Percentiles rank a stretch among this genome's conserved stretches.
Evolutionary conservation across 805 yeast genomes (phyloP).

Genomic region (Wickerhamiella spandovensis): DNA sequence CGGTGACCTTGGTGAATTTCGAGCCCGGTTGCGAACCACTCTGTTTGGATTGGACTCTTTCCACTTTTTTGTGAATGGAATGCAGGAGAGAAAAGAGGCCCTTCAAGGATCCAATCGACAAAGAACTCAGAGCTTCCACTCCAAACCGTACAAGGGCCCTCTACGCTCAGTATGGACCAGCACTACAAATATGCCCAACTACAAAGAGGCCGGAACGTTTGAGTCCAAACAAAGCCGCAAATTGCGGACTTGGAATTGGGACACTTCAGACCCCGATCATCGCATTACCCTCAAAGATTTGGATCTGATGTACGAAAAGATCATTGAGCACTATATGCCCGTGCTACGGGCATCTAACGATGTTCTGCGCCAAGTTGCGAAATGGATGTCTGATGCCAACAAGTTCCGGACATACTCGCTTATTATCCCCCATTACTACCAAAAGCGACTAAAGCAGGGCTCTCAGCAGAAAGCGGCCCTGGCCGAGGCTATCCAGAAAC

Average conservation of each 20-base stretch:
- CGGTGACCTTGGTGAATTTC: slow-evolving; percentile 18
- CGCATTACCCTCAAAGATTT: slow-evolving; percentile 5
- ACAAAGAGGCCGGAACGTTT: slow-evolving; percentile 11
- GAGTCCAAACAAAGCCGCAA: slow-evolving; percentile 3
- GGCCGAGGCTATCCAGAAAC: slow-evolving; percentile 4
- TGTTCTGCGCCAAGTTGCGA: slow-evolving; percentile 6
- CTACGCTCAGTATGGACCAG: background rate
- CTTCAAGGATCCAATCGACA: background rate
- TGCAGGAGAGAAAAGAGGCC: slow-evolving; percentile 3
- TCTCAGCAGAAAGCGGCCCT: slow-evolving; percentile 3
- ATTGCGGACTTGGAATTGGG: background rate
- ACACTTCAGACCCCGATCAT: background rate
- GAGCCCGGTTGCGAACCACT: slow-evolving; percentile 13
- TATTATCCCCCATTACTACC: slow-evolving; percentile 4
- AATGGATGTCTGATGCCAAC: slow-evolving; percentile 19
- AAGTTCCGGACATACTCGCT: slow-evolving; percentile 11
- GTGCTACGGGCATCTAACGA: slow-evolving; percentile 9
- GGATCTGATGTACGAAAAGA: slow-evolving; percentile 6
- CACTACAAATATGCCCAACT: background rate
- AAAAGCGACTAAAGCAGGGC: slow-evolving; percentile 3
- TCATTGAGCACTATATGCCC: slow-evolving; percentile 8
- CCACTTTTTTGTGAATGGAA: slow-evolving; percentile 14
- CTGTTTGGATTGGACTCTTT: slow-evolving; percentile 15
- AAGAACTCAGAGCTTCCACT: background rate
- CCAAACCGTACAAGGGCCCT: background rate